Evolutionary conservation across 2,329 filamentous ascomycete genomes (phyloP), one percentile per base, ranked within the genome.

Genomic region (Hysterium pulicare): DNA sequence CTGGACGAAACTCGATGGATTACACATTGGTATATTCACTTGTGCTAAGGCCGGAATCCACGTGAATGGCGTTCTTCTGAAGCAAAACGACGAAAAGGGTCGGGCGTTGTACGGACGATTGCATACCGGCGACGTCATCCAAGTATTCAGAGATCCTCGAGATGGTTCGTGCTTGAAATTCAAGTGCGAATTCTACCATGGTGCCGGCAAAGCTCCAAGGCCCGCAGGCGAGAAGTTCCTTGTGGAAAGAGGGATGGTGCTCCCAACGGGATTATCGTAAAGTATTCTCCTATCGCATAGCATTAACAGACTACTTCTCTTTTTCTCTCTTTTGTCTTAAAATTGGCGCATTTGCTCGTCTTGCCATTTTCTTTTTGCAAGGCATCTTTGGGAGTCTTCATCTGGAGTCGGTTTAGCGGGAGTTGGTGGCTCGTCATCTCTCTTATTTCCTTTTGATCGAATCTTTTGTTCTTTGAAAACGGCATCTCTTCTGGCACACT

Each of bases 41-140:
- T 89, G 90, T 54, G 85, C 87, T 3, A 84, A 82, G 5, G 73
- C 75, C 21, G 87, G 88, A 16, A 87, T 96, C 48, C 77, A 73
- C 51, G 75, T 97, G 59, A 96, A 96, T 56, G 82, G 79, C 21
- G 75, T 79, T n/a, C 72, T 74, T 31, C 69, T 96, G 19, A 76
- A 76, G 46, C 74, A 79, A 44, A 74, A 76, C 2, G 68, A 71
- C 20, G 72, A 75, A 0, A 71, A 71, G 8, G 72, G 74, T 8
- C 73, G 71, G 11, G 68, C 70, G 17, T 69, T 81, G 1, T 87
- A 78, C 35, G 82, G 86, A 20, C 80, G 82, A 42, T 66, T 96
- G 11, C 80, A 89, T 59, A 81, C 86, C 24, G 88, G 87, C 1
- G 91, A 96, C 60, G 73, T 81, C 19, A 78, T 96, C 36, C 79